phyloP scores from a whole-genome alignment of 192 early-diverging fungal species.

The Diversispora eburnea region DNA sequence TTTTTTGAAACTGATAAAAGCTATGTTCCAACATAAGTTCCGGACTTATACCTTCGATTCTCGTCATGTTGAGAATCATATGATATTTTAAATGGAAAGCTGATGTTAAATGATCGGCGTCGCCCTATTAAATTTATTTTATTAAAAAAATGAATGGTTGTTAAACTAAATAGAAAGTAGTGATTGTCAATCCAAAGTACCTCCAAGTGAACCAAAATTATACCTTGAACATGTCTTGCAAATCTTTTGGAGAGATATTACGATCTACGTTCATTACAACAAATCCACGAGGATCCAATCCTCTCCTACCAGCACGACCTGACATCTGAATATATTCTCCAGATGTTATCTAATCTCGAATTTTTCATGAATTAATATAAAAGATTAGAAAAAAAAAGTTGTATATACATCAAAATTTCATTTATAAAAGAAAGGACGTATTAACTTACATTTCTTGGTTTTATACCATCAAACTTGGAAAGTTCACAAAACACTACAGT shows the following conservation, averaged over 20 bases:
- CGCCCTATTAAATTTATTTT: conserved; percentile 40
- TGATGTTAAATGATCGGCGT: conserved; percentile 80
- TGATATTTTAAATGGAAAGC: conserved; percentile 96
- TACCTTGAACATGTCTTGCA: conserved; percentile 90
- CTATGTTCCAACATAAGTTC: conserved; percentile 89
- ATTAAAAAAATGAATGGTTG: background rate
- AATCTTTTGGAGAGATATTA: conserved; percentile 88
- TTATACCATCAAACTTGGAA: conserved; percentile 90
- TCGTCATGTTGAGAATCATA: conserved; percentile 93
- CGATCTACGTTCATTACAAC: conserved; percentile 97
- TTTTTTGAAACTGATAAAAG: conserved; percentile 93
- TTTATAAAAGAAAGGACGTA: background rate
- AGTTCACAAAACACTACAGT: conserved; percentile 96
- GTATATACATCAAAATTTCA: background rate
- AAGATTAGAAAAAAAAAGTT: background rate
- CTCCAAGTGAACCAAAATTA: conserved; percentile 22
- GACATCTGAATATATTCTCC: conserved; percentile 99
- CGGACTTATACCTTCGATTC: conserved; percentile 90
- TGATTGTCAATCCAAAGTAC: too few relatives aligned
- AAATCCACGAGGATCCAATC: conserved; percentile 93
- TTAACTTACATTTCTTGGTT: conserved; percentile 68
- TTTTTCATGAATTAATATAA: conserved; percentile 1
- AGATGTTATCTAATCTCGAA: conserved; percentile 44
- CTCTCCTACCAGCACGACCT: conserved; percentile 95
- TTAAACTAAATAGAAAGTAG: background rate